Conservation (phyloP, 257 asterid genomes). For the Fraxinus americana region DNA sequence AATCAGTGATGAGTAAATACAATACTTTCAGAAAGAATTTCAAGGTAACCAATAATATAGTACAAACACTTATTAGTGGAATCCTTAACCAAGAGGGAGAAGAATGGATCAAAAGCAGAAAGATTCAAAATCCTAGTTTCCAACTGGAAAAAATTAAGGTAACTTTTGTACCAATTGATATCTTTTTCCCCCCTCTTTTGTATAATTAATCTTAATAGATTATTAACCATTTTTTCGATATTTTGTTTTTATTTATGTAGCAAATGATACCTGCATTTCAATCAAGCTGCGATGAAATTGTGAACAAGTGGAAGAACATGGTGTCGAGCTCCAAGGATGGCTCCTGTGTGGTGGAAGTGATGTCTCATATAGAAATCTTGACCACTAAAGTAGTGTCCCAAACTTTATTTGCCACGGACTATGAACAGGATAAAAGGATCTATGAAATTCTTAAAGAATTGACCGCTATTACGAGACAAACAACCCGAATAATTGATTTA, state of each 20-base stretch:
- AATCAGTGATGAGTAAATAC: constrained; percentile 30
- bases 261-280: constrained; percentile 32
- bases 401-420: background rate
- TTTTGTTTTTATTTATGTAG: constrained; percentile 3
- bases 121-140: constrained; percentile 34
- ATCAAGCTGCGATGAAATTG: constrained; percentile 19
- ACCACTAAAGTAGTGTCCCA: background rate
- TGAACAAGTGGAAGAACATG: constrained; percentile 33
- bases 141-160: constrained; percentile 41
- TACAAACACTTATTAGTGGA: constrained; percentile 36
- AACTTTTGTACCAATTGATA: background rate
- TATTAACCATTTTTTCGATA: background rate
- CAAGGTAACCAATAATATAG: constrained; percentile 28
- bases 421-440: background rate
- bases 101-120: constrained; percentile 33
- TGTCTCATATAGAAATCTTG: background rate
- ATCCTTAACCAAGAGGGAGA: constrained; percentile 33
- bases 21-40: constrained; percentile 32
- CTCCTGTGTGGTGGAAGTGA: background rate
- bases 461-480: background rate
- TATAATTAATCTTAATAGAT: no score
- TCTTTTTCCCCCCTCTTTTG: background rate
- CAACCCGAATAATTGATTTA: background rate
- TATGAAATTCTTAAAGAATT: background rate
- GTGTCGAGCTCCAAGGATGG: background rate